phyloP scores from a whole-genome alignment of 2,329 filamentous ascomycete genomes.

The Arthroderma uncinatum region DNA sequence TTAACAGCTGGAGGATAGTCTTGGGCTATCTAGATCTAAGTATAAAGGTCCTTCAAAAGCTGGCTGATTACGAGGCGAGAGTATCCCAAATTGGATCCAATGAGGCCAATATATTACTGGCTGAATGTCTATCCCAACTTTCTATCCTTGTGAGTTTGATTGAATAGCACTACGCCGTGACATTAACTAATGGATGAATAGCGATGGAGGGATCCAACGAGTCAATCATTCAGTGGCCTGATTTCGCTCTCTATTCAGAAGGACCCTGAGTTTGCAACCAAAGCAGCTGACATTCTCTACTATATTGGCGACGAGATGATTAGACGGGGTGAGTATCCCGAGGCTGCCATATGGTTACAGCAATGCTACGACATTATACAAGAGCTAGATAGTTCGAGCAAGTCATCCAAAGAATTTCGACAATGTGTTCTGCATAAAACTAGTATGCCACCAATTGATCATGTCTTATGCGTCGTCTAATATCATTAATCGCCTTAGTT shows the following conservation, averaged over 20 bases:
- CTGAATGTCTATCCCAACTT: background rate
- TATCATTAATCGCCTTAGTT: constrained; percentile 15
- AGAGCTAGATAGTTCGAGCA: constrained; percentile 40
- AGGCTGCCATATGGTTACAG: constrained; percentile 62
- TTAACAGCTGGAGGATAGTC: constrained; percentile 27
- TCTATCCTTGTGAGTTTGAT: background rate
- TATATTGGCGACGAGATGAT: constrained; percentile 57
- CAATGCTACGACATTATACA: constrained; percentile 47
- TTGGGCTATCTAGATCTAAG: constrained; percentile 47
- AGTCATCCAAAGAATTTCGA: constrained; percentile 52
- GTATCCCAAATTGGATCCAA: background rate
- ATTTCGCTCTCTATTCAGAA: constrained; percentile 21
- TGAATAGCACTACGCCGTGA: background rate
- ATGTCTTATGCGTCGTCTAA: background rate
- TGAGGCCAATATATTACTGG: background rate
- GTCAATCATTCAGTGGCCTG: background rate
- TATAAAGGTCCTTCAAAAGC: constrained; percentile 48
- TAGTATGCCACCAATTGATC: constrained; percentile 39
- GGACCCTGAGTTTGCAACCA: constrained; percentile 46
- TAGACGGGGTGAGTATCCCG: constrained; percentile 40
- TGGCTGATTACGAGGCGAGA: constrained; percentile 17
- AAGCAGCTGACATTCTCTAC: constrained; percentile 56
- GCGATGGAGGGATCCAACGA: constrained; percentile 36
- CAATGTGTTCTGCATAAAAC: constrained; percentile 55
- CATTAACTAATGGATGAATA: constrained; percentile 36